Percentiles rank a stretch among this genome's conserved stretches.
phyloP scores from a whole-genome alignment of 768 basidiomycete genomes.

The Russula foetens region DNA sequence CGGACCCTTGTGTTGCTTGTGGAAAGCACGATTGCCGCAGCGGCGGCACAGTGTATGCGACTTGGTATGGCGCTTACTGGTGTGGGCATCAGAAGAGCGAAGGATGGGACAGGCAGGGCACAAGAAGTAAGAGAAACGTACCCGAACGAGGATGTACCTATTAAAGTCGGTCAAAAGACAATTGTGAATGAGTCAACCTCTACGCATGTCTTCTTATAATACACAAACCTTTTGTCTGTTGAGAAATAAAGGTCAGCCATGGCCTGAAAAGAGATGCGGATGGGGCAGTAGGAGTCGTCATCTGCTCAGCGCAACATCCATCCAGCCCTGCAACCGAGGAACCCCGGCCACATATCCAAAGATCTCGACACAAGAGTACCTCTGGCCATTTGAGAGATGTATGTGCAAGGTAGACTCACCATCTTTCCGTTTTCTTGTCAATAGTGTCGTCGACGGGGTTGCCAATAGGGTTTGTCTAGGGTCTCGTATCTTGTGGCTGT shows the following conservation, averaged over 20 bases:
- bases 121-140: constrained; percentile 35
- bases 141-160: constrained; percentile 96
- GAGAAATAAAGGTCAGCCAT: constrained; percentile 20
- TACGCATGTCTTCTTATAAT: constrained; percentile 1
- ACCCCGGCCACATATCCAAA: constrained; percentile 21
- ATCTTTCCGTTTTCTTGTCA: constrained; percentile 35
- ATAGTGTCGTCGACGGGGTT: constrained; percentile 21
- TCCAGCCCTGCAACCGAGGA: constrained; percentile 27
- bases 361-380: constrained; percentile 1
- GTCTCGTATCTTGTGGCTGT: constrained; percentile 6
- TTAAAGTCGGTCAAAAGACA: constrained; percentile 14
- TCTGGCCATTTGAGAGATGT: constrained; percentile 11
- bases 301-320: constrained; percentile 27
- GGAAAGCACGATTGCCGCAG: constrained; percentile 92
- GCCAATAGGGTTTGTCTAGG: constrained; percentile 15
- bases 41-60: constrained; percentile 96
- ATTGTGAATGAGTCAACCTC: constrained; percentile 15
- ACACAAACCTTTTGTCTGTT: constrained; percentile 72
- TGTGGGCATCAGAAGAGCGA: constrained; percentile 5
- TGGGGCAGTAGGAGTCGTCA: constrained; percentile 25
- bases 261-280: constrained; percentile 4
- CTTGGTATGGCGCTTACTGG: constrained; percentile 95
- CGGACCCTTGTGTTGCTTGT: constrained; percentile 97
- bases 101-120: neutral
- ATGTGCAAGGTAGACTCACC: constrained; percentile 33